Base-by-base conservation (phyloP, 2,329 filamentous ascomycete species). In the Sporothrix euskadiensis region DNA sequence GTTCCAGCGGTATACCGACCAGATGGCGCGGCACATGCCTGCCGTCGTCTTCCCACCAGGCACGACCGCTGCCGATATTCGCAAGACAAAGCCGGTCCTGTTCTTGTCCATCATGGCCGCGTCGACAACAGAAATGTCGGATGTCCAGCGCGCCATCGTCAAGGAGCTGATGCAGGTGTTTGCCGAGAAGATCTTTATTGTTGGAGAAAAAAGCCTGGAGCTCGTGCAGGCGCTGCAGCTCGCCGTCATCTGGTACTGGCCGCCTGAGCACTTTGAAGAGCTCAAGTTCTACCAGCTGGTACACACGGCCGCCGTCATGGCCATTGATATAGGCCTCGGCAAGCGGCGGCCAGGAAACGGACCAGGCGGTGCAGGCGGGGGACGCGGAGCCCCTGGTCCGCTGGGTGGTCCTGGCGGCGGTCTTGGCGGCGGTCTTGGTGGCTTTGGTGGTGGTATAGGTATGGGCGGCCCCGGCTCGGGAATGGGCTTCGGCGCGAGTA, bases 231-330 rank as follows among this genome's bases (percentile, higher is more conserved):
- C 92, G 1, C 83, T 97, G 56, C 87, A 93, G 73, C 84, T 97
- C 3, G 86, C 89, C 7, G 89, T 91, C n/a, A 87, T 94, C 26
- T 97, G 94, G 92, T 97, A 97, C 80, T 90, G 90, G 80, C 93
- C 93, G 19, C 94, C 94, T 0, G 90, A 95, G 76, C 88, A 92
- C 77, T 92, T 92, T 74, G 93, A 97, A 78, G 92, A 96, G 82
- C 88, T 95, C 78, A 96, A 96, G 79, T 97, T 96, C 80, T 97
- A 96, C 82, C 92, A 95, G 83, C 87, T 96, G 76, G 89, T 94
- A 63, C 93, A 97, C 80, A 89, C 93, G 79, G 91, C 92, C 1
- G 91, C 91, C 66, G 88, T 93, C 77, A 93, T 97, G 90, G 91
- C 91, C 35, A 89, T 97, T 72, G 94, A 97, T 77, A 87, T 97